Base-by-base conservation (phyloP, 805 yeast genomes). In the Yarrowia keelungensis region DNA sequence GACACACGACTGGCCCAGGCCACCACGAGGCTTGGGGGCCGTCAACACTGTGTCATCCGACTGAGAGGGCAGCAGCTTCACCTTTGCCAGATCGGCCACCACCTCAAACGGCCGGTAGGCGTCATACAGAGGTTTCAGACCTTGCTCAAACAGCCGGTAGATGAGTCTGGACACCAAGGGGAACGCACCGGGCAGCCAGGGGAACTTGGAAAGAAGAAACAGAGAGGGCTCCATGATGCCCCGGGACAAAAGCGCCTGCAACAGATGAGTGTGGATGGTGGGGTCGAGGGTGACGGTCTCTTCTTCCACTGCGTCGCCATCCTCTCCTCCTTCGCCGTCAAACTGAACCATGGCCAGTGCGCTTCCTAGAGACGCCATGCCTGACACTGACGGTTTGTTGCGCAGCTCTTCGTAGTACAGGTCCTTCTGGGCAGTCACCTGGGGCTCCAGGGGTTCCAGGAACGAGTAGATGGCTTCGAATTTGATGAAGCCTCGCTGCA, bases 141-240 rank as follows among this genome's bases (percentile, higher is more conserved):
- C 78, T 2, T 77, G 75, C 9, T 83, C 82, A 69, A 87, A 80
- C 8, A 89, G 69, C 61, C 88, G 76, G 70, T 84, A 81, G 42
- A 90, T 76, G 41, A 85, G 76, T 10, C 74, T 77, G 0, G 85
- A 77, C 5, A 87, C 74, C 8, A 82, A 85, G 0, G 82, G 81
- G 69, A 86, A 88, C 0, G 87, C 79, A 47, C 82, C 76, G 0
- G 88, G 85, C 32, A 91, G 76, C 65, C 80, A 85, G 9, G 97
- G 96, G 72, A 85, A 86, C 70, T 82, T 82, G 2, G 86, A 79
- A 5, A 92, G 78, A 5, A 91, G 79, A 72, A 78, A 85, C 10
- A 90, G 69, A 0, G 91, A 80, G 2, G 92, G 91, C 76, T 85
- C 81, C 64, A 88, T 81, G 61, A 89, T 76, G 0, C 95, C 93